A percentile compares a stretch with the other conserved stretches of the same genome.
phyloP scores from a whole-genome alignment of 2,329 filamentous ascomycete species.

The Calonectria pteridis region DNA sequence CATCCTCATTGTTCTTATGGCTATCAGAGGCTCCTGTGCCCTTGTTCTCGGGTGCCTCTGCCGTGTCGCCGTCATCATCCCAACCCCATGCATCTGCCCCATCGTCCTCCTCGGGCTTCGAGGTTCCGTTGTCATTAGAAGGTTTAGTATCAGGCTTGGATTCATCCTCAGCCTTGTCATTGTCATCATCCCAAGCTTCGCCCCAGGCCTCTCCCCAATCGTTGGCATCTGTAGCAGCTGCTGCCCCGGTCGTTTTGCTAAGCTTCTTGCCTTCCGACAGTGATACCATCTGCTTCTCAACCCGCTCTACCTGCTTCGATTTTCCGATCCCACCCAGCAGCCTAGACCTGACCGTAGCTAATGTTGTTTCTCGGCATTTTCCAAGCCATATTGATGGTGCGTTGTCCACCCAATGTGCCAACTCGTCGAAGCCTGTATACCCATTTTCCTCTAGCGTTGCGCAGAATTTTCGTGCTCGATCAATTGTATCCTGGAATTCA shows the following conservation, averaged over 20 bases:
- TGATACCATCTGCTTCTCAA: constrained; percentile 86
- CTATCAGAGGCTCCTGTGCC: constrained; percentile 25
- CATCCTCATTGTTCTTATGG: constrained; percentile 50
- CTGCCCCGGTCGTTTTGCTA: constrained; percentile 62
- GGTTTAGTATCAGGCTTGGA: constrained; percentile 34
- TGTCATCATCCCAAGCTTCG: constrained; percentile 82
- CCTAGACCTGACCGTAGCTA: constrained; percentile 79
- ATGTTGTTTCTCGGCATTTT: constrained; percentile 82
- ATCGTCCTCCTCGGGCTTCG: constrained; percentile 53
- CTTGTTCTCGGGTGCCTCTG: constrained; percentile 35
- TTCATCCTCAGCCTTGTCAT: constrained; percentile 54
- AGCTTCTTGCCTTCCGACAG: constrained; percentile 75
- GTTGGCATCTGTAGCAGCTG: constrained; percentile 58
- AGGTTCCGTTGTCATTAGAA: constrained; percentile 19
- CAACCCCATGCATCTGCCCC: constrained; percentile 84
- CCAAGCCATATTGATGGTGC: constrained; percentile 88
- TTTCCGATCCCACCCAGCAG: constrained; percentile 76
- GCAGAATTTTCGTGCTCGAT: constrained; percentile 74
- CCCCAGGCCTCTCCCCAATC: constrained; percentile 87
- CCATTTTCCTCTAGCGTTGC: constrained; percentile 69
- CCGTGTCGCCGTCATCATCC: constrained; percentile 71
- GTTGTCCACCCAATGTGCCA: constrained; percentile 84
- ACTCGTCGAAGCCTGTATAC: constrained; percentile 72
- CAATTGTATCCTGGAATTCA: constrained; percentile 78
- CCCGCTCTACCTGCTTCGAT: constrained; percentile 80